These are phyloP conservation scores for Podospora pseudocomata DNA, from an alignment of 495 filamentous ascomycete species.

Conservation along the genomic window DNA sequence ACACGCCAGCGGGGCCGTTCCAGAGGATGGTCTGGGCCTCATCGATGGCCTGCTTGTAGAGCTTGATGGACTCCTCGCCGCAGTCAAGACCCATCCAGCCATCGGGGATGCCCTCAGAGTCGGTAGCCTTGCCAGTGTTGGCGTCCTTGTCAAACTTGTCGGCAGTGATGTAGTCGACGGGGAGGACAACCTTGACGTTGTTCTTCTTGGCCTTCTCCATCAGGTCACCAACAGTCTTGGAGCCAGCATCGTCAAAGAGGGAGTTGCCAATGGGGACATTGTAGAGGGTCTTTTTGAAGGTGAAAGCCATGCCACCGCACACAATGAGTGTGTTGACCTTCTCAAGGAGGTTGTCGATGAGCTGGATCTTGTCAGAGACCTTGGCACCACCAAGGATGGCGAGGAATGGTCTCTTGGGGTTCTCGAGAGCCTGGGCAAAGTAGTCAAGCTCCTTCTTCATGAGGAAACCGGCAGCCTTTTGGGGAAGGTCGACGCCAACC, in stretches of 20 bases:
- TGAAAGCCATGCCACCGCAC: slow-evolving; percentile 98
- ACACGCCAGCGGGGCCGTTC: slow-evolving; percentile 97
- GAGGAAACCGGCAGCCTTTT: slow-evolving; percentile 95
- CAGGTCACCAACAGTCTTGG: slow-evolving; percentile 85
- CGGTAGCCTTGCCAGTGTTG: slow-evolving; percentile 73
- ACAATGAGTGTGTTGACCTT: slow-evolving; percentile 97
- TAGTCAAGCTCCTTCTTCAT: slow-evolving; percentile 99
- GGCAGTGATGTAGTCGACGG: slow-evolving; percentile 91
- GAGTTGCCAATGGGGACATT: slow-evolving; percentile 84
- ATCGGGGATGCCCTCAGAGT: slow-evolving; percentile 86
- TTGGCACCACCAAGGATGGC: slow-evolving; percentile 98
- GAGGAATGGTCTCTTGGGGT: slow-evolving; percentile 91
- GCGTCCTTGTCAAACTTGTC: slow-evolving; percentile 92
- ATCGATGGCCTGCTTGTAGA: slow-evolving; percentile 79
- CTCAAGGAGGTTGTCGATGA: slow-evolving; percentile 96
- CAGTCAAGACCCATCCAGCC: slow-evolving; percentile 97
- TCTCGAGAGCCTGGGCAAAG: slow-evolving; percentile 95
- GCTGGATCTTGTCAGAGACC: slow-evolving; percentile 98
- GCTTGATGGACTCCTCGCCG: slow-evolving; percentile 78
- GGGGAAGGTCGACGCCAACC: slow-evolving; percentile 92
- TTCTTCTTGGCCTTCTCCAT: slow-evolving; percentile 95
- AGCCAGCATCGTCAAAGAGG: slow-evolving; percentile 90
- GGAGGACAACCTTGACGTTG: slow-evolving; percentile 89
- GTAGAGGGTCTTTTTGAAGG: slow-evolving; percentile 98
- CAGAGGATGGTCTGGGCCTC: slow-evolving; percentile 95